Base-by-base conservation (phyloP, 2,329 filamentous ascomycete species). In the Colletotrichum horii region DNA sequence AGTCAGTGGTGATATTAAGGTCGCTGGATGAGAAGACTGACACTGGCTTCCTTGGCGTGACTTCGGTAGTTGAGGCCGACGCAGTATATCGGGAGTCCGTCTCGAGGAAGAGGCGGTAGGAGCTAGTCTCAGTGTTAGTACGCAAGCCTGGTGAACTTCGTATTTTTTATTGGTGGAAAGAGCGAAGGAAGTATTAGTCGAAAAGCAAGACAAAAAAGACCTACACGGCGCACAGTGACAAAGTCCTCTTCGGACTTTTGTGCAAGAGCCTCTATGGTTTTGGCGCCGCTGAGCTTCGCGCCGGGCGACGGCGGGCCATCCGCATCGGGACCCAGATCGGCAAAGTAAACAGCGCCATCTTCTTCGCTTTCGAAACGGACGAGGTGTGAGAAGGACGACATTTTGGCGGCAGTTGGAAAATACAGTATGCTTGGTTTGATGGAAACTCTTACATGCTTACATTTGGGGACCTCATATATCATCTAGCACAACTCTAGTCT, bases 201-300 rank as follows among this genome's bases (percentile, higher is more conserved):
- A 26, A 16, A 26, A 56, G 8, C 12, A 4, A 26, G 5, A 56
- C 4, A 4, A 28, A 28, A 26, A 8, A 58, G 1, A 58, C 55
- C 28, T 58, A 58, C 55, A 19, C 24, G 55, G 55, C 55, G 55
- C 8, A 58, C 55, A 9, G 24, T 58, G 28, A 28, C 16, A 28
- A 58, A 11, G 4, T 58, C 55, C 4, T 58, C 24, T 19, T 58
- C 55, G 90, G 55, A 58, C 55, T 58, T 58, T 28, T 19, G 24
- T 11, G 55, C 55, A 58, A 58, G 55, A 58, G 15, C 24, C 19
- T 58, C 22, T 28, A 58, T 58, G 24, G 55, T 28, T 58, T 28
- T 58, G 15, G 55, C 55, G 4, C 24, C 55, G 55, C 14, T 58
- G 22, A 58, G 55, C 55, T 58, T 58, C 4, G 55, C 55, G 55